Evolutionary conservation across 805 yeast species (phyloP), one percentile per base, ranked within the genome.

Genomic region (Ogataea ramenticola): DNA sequence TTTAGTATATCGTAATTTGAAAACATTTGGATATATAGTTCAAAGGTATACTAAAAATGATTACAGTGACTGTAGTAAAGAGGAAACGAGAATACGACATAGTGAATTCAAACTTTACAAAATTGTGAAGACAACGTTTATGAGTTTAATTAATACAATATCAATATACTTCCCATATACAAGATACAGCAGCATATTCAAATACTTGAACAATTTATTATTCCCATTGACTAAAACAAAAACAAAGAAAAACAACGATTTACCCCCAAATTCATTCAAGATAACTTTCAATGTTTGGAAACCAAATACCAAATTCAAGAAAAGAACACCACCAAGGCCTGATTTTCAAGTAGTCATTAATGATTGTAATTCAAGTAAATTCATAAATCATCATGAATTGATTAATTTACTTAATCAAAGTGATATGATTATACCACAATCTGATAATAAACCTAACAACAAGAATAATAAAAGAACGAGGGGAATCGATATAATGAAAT

Each of bases 251-350:
- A 8, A 8, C 27, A 26, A n/a, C n/a, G n/a, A n/a, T n/a, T n/a
- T 24, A 24, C 27, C 27, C 27, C 31, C 36, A 33, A 7, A 5
- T 15, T 9, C 14, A 1, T 42, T 46, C 33, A 44, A 56, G 5
- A 63, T 83, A 3, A 66, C 75, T 0, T 89, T 70, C 53, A 71
- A 83, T 53, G 85, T 86, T 3, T 90, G 96, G 96, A 88, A 86
- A 58, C 97, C 98, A 2, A 67, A 72, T 2, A 72, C 85, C 0
- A 62, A 67, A 3, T 90, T 85, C 65, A 80, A 80, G 46, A 88
- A 88, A 52, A 79, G 77, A 30, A 53, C 57, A 20, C 95, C 95
- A 1, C 79, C 82, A 0, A 39, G 55, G 2, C 95, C 96, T 1
- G 90, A 90, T 58, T 90, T 76, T 57, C 87, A 82, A 52, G 62